Conservation (phyloP, 78 protist species). For the Chrysochromulina tobinii region DNA sequence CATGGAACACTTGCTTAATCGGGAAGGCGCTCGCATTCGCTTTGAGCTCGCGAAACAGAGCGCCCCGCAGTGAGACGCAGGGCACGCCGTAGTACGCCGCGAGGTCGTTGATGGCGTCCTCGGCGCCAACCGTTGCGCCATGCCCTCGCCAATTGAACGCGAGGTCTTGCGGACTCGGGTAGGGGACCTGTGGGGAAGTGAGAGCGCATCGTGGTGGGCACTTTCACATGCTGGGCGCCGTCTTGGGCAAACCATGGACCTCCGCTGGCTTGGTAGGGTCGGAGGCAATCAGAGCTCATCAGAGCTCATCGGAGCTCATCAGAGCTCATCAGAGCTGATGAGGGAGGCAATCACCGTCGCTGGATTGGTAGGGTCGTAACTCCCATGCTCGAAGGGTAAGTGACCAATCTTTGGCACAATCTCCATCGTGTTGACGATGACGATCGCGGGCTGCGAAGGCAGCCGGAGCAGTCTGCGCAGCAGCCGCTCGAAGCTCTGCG, state of each 20-base stretch:
- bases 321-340: too few species aligned
- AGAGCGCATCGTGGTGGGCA: too few species aligned
- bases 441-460: background rate
- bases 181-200: too few species aligned
- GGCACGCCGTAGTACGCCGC: slow-evolving; percentile 19
- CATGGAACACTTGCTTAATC: background rate
- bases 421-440: slow-evolving; percentile 12
- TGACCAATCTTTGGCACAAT: background rate
- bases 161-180: background rate
- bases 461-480: background rate
- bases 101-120: background rate
- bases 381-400: too few species aligned
- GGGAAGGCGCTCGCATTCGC: background rate
- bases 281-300: too few species aligned
- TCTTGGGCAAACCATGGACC: too few species aligned
- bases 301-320: too few species aligned
- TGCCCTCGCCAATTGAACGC: background rate
- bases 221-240: too few species aligned
- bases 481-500: background rate
- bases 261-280: too few species aligned
- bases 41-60: background rate
- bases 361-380: too few species aligned
- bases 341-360: too few species aligned
- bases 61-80: slow-evolving; percentile 8
- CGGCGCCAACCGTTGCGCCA: background rate